Percentiles rank a stretch among this genome's conserved stretches.
Evolutionary conservation across 2,329 filamentous ascomycete species (phyloP).

Genomic region (Exophiala sideris): DNA sequence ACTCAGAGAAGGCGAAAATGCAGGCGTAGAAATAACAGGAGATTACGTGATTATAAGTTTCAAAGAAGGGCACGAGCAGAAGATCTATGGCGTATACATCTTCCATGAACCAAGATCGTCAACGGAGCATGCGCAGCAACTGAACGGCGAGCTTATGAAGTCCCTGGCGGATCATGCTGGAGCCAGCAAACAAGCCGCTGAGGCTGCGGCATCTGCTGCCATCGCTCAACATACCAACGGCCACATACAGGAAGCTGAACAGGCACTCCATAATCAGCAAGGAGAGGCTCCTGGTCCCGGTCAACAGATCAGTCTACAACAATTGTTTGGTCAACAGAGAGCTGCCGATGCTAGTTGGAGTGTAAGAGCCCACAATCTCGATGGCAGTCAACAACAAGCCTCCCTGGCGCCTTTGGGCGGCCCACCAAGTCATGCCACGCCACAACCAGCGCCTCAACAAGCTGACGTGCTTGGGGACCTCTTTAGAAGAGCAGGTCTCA

Average conservation of each 20-base stretch:
- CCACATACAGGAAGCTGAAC: conserved; percentile 37
- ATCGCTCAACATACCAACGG: conserved; percentile 30
- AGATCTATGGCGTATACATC: conserved; percentile 62
- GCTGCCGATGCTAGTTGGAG: conserved; percentile 52
- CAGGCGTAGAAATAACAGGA: conserved; percentile 62
- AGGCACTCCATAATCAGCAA: conserved; percentile 28
- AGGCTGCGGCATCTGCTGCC: conserved; percentile 35
- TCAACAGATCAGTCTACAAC: conserved; percentile 51
- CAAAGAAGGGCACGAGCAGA: conserved; percentile 27
- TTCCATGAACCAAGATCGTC: conserved; percentile 59
- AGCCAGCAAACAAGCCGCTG: conserved; percentile 45
- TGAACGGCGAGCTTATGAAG: conserved; percentile 48
- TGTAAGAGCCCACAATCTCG: conserved; percentile 44
- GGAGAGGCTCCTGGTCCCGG: conserved; percentile 41
- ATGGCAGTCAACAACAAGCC: conserved; percentile 3
- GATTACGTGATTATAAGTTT: conserved; percentile 60
- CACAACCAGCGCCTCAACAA: conserved; percentile 21
- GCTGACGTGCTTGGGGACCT: conserved; percentile 41
- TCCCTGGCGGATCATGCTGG: conserved; percentile 54
- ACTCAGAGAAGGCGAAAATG: conserved; percentile 53
- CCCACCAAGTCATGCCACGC: neutral
- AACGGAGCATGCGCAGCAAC: conserved; percentile 50
- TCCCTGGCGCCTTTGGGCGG: neutral
- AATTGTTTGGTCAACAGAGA: conserved; percentile 55
- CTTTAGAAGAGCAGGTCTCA: conserved; percentile 43